Conservation (phyloP, 1,139 yeast genomes). For the Zygosaccharomyces pseudobailii region DNA sequence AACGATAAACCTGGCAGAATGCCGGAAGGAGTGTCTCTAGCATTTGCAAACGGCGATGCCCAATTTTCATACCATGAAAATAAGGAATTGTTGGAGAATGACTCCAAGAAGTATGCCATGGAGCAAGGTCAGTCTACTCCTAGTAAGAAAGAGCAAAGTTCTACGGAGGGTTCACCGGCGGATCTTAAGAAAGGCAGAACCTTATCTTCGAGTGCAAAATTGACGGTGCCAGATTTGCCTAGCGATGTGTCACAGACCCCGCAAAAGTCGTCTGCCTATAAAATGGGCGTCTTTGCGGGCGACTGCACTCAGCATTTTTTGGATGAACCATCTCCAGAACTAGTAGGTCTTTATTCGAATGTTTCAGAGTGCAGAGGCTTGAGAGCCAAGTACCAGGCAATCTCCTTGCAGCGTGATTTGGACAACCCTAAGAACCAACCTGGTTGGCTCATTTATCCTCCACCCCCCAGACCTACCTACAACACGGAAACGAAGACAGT, state of each 20-base stretch:
- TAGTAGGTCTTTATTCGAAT: conserved; percentile 63
- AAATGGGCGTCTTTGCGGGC: conserved; percentile 55
- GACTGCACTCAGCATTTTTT: conserved; percentile 56
- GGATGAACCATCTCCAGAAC: conserved; percentile 65
- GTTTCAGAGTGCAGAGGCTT: conserved; percentile 68
- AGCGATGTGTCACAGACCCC: conserved; percentile 3
- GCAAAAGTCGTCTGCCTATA: conserved; percentile 27
- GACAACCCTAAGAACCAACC: conserved; percentile 76
- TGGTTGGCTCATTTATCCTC: conserved; percentile 80
- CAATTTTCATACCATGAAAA: conserved; percentile 34
- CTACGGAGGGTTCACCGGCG: not conserved
- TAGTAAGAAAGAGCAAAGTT: not conserved
- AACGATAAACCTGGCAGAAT: conserved; percentile 11
- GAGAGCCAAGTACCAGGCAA: conserved; percentile 68
- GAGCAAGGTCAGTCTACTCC: conserved; percentile 13
- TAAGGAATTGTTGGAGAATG: conserved; percentile 30
- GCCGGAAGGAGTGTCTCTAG: conserved; percentile 10
- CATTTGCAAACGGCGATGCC: conserved; percentile 15
- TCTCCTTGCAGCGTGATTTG: conserved; percentile 66
- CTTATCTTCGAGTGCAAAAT: conserved; percentile 28
- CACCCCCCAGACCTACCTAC: conserved; percentile 92
- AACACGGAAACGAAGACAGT: conserved; percentile 62
- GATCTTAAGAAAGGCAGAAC: conserved; percentile 17
- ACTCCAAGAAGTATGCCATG: conserved; percentile 31
- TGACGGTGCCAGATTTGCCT: conserved; percentile 29